A percentile compares a stretch with the other conserved stretches of the same genome.
These are phyloP conservation scores for Glomus cerebriforme DNA, from an alignment of 192 early-diverging fungal species.

Conservation along the genomic window DNA sequence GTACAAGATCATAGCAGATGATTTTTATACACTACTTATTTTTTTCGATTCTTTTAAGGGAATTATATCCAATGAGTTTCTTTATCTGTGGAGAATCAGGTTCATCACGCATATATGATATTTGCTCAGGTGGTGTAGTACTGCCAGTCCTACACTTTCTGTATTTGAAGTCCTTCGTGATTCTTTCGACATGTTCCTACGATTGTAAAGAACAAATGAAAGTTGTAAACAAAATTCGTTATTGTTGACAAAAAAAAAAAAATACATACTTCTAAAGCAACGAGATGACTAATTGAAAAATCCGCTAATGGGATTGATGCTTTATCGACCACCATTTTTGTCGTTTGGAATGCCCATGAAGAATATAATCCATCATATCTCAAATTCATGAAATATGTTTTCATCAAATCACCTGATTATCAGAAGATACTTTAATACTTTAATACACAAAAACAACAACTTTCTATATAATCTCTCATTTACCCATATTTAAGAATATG, in stretches of 20 bases:
- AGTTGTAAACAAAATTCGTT: conserved; percentile 25
- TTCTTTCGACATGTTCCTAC: conserved; percentile 30
- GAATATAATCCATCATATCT: conserved; percentile 31
- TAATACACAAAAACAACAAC: conserved; percentile 12
- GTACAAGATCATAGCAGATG: neutral
- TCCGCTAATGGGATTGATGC: conserved; percentile 30
- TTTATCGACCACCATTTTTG: conserved; percentile 31
- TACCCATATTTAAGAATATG: conserved; percentile 36
- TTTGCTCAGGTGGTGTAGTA: conserved; percentile 31
- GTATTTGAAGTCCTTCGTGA: conserved; percentile 34
- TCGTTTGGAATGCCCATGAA: conserved; percentile 27
- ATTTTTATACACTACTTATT: neutral
- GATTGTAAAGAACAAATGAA: neutral
- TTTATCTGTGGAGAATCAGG: conserved; percentile 31
- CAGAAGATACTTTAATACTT: conserved; percentile 20
- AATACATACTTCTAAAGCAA: conserved; percentile 33
- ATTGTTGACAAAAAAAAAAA: conserved; percentile 24
- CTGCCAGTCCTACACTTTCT: neutral
- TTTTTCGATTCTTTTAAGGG: too few species aligned
- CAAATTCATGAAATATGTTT: conserved; percentile 32
- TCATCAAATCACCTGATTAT: conserved; percentile 31
- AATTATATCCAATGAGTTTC: too few species aligned
- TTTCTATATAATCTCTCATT: conserved; percentile 13
- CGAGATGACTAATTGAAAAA: conserved; percentile 33
- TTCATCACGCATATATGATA: conserved; percentile 29